phyloP scores from a whole-genome alignment of 2,329 filamentous ascomycete genomes.

The Pezicula carpinea region DNA sequence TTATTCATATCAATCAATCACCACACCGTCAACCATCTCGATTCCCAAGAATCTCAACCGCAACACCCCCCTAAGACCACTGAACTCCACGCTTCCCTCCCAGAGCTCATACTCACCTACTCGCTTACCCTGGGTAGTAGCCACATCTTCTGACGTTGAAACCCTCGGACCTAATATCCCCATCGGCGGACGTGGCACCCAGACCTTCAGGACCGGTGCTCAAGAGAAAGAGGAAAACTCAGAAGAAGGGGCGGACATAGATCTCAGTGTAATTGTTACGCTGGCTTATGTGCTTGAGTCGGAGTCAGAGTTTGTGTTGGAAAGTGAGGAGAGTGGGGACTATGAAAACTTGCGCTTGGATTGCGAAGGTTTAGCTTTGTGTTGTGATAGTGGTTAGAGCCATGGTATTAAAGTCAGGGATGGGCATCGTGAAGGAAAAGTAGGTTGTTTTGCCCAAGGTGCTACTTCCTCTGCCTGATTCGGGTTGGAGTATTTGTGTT shows the following conservation, averaged over 20 bases:
- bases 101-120: conserved; percentile 13
- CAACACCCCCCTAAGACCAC: conserved; percentile 4
- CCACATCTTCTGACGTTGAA: no score
- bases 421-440: conserved; percentile 13
- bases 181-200: conserved; percentile 12
- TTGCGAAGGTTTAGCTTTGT: conserved; percentile 6
- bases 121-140: neutral
- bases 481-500: conserved; percentile 3
- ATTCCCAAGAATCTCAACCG: conserved; percentile 3
- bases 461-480: conserved; percentile 8
- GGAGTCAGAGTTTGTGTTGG: neutral
- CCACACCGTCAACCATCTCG: neutral
- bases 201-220: conserved; percentile 5
- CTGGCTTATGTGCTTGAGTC: conserved; percentile 4
- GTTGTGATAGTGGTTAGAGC: conserved; percentile 10
- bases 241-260: neutral
- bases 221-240: no score
- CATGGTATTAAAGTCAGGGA: conserved; percentile 5
- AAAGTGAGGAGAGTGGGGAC: conserved; percentile 12
- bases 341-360: conserved; percentile 11
- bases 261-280: conserved; percentile 10
- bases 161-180: conserved; percentile 12
- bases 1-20: no score
- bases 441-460: conserved; percentile 15
- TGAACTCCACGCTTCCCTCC: conserved; percentile 11